Evolutionary conservation across 2,329 filamentous ascomycete genomes (phyloP).

Genomic region (Graphiopsis chlorocephala): DNA sequence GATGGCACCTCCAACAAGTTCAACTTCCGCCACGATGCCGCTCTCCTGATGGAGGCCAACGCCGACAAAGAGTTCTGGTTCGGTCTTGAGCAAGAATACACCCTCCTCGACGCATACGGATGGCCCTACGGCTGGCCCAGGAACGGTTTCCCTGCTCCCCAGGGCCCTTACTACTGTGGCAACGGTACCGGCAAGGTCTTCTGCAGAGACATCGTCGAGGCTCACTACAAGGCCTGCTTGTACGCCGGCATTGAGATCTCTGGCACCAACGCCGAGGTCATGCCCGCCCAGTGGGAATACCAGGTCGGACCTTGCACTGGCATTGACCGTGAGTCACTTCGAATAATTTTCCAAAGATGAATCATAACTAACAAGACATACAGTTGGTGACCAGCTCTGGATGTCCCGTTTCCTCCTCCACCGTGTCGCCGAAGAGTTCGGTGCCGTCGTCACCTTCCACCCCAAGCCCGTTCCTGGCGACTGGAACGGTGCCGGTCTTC

Average conservation of each 20-base stretch:
- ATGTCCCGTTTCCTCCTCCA: conserved; percentile 83
- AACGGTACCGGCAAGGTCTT: conserved; percentile 96
- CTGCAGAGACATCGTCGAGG: conserved; percentile 96
- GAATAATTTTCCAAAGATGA: not conserved
- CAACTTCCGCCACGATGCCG: conserved; percentile 93
- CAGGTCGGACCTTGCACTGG: conserved; percentile 88
- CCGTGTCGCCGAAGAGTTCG: conserved; percentile 94
- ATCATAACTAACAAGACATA: conserved; percentile 3
- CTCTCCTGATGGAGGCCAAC: conserved; percentile 85
- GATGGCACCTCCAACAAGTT: conserved; percentile 96
- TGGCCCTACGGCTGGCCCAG: conserved; percentile 91
- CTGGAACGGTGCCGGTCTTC: conserved; percentile 95
- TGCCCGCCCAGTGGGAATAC: conserved; percentile 98
- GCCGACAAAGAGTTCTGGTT: conserved; percentile 89
- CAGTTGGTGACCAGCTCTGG: conserved; percentile 96
- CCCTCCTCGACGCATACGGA: conserved; percentile 78
- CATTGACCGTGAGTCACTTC: conserved; percentile 65
- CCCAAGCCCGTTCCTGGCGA: conserved; percentile 94
- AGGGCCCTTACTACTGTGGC: conserved; percentile 97
- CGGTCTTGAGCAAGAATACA: conserved; percentile 97
- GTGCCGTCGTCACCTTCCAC: conserved; percentile 89
- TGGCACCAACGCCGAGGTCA: conserved; percentile 98
- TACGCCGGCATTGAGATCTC: conserved; percentile 91
- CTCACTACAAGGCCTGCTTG: conserved; percentile 86
- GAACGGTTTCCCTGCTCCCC: conserved; percentile 84